These are phyloP conservation scores for Isatis lusitanica DNA, from an alignment of 441 rosid species.

Conservation along the genomic window DNA sequence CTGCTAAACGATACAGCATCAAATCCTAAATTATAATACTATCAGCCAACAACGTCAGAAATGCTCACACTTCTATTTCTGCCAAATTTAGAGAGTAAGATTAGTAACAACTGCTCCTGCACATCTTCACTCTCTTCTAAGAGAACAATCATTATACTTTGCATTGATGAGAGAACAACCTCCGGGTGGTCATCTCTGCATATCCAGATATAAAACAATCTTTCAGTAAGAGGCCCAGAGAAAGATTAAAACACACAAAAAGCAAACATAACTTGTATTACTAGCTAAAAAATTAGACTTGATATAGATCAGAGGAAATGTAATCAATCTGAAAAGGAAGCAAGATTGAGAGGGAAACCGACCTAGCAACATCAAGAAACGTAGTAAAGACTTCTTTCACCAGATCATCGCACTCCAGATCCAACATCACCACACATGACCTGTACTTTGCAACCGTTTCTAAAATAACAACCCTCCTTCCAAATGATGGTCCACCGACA, in stretches of 20 bases:
- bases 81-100: constrained; percentile 77
- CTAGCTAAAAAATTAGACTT: constrained; percentile 7
- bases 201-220: constrained; percentile 21
- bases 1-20: constrained; percentile 25
- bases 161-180: constrained; percentile 90
- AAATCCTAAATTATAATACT: constrained; percentile 8
- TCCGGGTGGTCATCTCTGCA: constrained; percentile 97
- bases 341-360: constrained; percentile 37
- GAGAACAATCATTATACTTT: constrained; percentile 81
- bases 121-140: constrained; percentile 97
- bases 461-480: constrained; percentile 69
- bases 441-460: constrained; percentile 80
- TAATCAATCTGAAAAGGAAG: constrained; percentile 19
- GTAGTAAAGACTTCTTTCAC: constrained; percentile 76
- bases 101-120: constrained; percentile 74
- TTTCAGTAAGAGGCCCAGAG: neutral
- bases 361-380: constrained; percentile 94
- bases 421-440: constrained; percentile 86
- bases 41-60: constrained; percentile 22
- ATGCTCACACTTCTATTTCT: constrained; percentile 75
- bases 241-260: constrained; percentile 6
- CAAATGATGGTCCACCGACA: constrained; percentile 70
- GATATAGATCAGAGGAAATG: constrained; percentile 20
- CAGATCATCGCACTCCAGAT: constrained; percentile 77
- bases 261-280: constrained; percentile 3